Evolutionary conservation across 2,329 filamentous ascomycete species (phyloP), one percentile per base, ranked within the genome.

Genomic region (Arthrocladium fulminans): DNA sequence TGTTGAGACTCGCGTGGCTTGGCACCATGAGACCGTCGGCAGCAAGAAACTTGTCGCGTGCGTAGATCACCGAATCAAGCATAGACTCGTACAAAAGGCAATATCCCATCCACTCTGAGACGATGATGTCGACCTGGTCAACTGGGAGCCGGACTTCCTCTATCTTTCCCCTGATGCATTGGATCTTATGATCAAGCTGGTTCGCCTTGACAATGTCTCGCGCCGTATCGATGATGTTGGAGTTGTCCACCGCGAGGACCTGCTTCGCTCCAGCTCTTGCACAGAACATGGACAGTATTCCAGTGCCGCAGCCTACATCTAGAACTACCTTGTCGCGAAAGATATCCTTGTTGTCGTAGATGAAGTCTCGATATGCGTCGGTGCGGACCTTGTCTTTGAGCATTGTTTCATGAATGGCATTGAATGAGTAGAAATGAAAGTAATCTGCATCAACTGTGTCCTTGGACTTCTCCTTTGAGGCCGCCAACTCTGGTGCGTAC

Each of bases 31-130:
- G 73, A 13, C 89, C 89, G 48, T 80, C 83, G 1, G 83, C 79
- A 51, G 78, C 81, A 20, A 97, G 79, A 65, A 95, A 96, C 57
- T 79, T 81, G 67, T 97, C 89, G 52, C 89, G 78, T 37, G 90
- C 90, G 61, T 81, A 90, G 44, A 97, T 75, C 19, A 97, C 87
- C 42, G 87, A 94, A 55, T 92, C 88, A 23, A 97, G 80, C 89
- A 97, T 97, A 48, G 88, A 88, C 68, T 97, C 89, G 65, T 94
- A 97, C 4, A 96, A 76, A 15, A 96, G 76, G 55, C 83, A 86
- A 64, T 97, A 97, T 24, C 89, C 89, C 89, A 97, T 97, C 89
- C 89, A 97, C 66, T 97, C 89, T 51, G 86, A 94, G 52, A 97
- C 83, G 62, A 97, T 95, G 60, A 97, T 84, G 67, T 97, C 90